Base-by-base conservation (phyloP, 345 rosid genomes). In the Cardamine resedifolia region DNA sequence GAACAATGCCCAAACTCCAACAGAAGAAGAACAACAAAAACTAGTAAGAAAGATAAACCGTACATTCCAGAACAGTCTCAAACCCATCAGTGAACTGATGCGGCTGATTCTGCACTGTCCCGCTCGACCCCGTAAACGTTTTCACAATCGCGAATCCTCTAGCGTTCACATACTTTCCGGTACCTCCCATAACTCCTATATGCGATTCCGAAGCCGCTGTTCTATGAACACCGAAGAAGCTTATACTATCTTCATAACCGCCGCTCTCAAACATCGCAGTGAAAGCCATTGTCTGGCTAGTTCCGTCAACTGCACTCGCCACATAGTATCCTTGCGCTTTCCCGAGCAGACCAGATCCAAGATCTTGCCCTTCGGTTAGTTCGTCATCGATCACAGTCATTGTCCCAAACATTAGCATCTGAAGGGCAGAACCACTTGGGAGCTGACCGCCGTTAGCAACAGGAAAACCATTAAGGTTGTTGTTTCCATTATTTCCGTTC, bases 241-340 rank as follows among this genome's bases (percentile, higher is more conserved):
- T 86, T 70, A 94, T 81, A 52, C 90, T 89, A 63, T 94, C 88
- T 1, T 57, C 86, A 30, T 87, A 90, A 15, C 90, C 91, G 1
- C 97, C 91, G 0, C 72, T 66, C 72, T 77, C 78, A 41, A 93
- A 90, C 98, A 89, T 89, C 6, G 86, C 87, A 0, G 92, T 93
- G 55, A 93, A 79, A 1, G 94, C 96, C 84, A 93, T 80, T 1
- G 90, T 87, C 53, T 91, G 96, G 72, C 95, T 84, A 14, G 69
- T 86, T 58, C 98, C 97, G 24, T 94, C 97, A 2, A 79, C 70
- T 0, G 96, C 88, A 61, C 98, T 91, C 0, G 90, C 88, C 14
- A 88, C 79, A 28, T 91, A 91, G 78, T 85, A 89, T 11, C 98
- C 98, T 27, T 91, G 97, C 1, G 93, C 98, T 75, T 85, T 94